These are phyloP conservation scores for Pichia sp. DNA, from an alignment of 1,139 yeast genomes.

Conservation along the genomic window DNA sequence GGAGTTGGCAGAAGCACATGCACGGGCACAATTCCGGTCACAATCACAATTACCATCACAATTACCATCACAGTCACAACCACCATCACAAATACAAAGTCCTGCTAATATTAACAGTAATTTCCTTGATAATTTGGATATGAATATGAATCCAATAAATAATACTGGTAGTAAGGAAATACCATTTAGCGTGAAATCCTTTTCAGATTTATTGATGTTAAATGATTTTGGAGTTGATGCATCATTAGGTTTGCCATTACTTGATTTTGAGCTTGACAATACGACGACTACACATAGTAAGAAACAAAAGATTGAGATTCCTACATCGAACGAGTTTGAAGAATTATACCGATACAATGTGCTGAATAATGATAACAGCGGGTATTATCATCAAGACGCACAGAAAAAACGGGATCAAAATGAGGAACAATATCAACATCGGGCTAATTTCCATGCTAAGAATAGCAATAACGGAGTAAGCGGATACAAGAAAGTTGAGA, in stretches of 20 bases:
- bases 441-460: not conserved
- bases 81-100: not conserved
- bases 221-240: conserved; percentile 66
- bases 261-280: conserved; percentile 35
- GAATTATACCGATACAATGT: not conserved
- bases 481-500: no score
- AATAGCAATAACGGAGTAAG: no score
- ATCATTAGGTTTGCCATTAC: conserved; percentile 54
- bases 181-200: conserved; percentile 25
- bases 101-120: not conserved
- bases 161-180: no score
- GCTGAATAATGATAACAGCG: not conserved
- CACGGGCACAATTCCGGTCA: not conserved
- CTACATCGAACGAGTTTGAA: conserved; percentile 1
- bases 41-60: not conserved
- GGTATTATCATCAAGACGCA: not conserved
- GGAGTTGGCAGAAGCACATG: not conserved
- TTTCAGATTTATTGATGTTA: conserved; percentile 33
- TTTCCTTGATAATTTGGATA: not conserved
- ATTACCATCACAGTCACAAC: not conserved
- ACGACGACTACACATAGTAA: conserved; percentile 8
- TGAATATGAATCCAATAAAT: not conserved
- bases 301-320: conserved; percentile 7
- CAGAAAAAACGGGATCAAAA: conserved; percentile 1
- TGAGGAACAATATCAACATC: conserved; percentile 9